A percentile compares a stretch with the other conserved stretches of the same genome.
phyloP scores from a whole-genome alignment of 768 basidiomycete genomes.

The Leucocoprinus sp. region DNA sequence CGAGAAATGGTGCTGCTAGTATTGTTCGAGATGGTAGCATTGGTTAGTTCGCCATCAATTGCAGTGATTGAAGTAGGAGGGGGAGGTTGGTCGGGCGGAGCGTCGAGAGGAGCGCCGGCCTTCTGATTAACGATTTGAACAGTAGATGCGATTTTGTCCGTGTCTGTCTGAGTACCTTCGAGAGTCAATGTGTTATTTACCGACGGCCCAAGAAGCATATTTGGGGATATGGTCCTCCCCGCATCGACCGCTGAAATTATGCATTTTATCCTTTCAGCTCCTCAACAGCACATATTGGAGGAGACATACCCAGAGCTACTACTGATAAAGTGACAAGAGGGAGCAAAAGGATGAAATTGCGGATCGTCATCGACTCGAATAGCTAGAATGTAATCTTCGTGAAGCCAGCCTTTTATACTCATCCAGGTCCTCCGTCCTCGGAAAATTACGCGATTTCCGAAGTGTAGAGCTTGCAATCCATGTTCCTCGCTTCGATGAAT shows the following conservation, averaged over 20 bases:
- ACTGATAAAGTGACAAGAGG: conserved; percentile 16
- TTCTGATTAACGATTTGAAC: conserved; percentile 31
- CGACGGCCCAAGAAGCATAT: conserved; percentile 10
- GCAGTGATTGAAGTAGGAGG: conserved; percentile 33
- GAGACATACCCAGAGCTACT: conserved; percentile 16
- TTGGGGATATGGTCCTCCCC: conserved; percentile 16
- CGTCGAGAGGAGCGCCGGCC: conserved; percentile 20
- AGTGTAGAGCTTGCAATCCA: not conserved
- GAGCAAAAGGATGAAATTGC: conserved; percentile 11
- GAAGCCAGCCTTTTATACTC: conserved; percentile 3
- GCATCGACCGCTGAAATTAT: conserved; percentile 16
- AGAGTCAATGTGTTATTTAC: conserved; percentile 16
- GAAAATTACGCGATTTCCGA: not conserved
- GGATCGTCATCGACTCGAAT: conserved; percentile 4
- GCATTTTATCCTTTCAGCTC: not conserved
- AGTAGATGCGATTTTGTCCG: conserved; percentile 27
- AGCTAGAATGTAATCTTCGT: not conserved
- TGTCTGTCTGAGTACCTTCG: conserved; percentile 23
- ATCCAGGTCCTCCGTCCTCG: not conserved
- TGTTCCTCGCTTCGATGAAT: conserved; percentile 8
- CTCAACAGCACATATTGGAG: not conserved
- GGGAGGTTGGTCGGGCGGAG: conserved; percentile 27
- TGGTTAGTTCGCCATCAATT: conserved; percentile 32
- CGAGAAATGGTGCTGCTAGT: conserved; percentile 6
- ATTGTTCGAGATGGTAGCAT: conserved; percentile 12